A percentile compares a stretch with the other conserved stretches of the same genome.
Evolutionary conservation across 768 basidiomycete genomes (phyloP).

Genomic region (Lentinula lateritia): DNA sequence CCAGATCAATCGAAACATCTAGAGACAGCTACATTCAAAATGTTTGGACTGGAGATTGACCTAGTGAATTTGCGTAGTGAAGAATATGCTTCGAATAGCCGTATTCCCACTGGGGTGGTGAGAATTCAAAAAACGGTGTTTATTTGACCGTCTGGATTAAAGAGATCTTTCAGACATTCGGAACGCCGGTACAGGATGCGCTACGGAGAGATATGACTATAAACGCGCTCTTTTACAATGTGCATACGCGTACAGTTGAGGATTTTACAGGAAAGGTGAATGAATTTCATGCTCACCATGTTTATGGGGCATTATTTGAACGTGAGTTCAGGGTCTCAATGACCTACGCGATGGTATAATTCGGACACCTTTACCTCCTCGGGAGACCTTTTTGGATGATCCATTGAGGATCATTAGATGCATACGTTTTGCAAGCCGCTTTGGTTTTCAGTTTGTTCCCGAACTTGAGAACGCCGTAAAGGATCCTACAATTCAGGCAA

Average conservation of each 20-base stretch:
- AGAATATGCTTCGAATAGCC: slow-evolving; percentile 79
- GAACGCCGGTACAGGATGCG: slow-evolving; percentile 90
- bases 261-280: slow-evolving; percentile 77
- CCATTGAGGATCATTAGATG: slow-evolving; percentile 90
- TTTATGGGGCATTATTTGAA: neutral
- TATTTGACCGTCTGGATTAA: neutral
- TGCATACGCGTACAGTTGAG: slow-evolving; percentile 80
- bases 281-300: neutral
- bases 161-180: slow-evolving; percentile 60
- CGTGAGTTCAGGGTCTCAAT: slow-evolving; percentile 57
- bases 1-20: slow-evolving; percentile 98
- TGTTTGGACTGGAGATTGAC: slow-evolving; percentile 82
- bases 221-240: slow-evolving; percentile 94
- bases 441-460: slow-evolving; percentile 72
- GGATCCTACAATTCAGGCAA: slow-evolving; percentile 61
- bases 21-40: slow-evolving; percentile 83
- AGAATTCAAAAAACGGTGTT: slow-evolving; percentile 20
- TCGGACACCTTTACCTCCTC: slow-evolving; percentile 83
- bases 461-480: slow-evolving; percentile 60
- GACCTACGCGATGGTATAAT: slow-evolving; percentile 77
- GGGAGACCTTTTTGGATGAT: slow-evolving; percentile 89
- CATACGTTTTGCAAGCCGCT: slow-evolving; percentile 86
- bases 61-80: slow-evolving; percentile 93
- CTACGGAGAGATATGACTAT: slow-evolving; percentile 89
- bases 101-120: slow-evolving; percentile 87